Conservation (phyloP, 1,139 yeast genomes). For the Geotrichum histeridarum region DNA sequence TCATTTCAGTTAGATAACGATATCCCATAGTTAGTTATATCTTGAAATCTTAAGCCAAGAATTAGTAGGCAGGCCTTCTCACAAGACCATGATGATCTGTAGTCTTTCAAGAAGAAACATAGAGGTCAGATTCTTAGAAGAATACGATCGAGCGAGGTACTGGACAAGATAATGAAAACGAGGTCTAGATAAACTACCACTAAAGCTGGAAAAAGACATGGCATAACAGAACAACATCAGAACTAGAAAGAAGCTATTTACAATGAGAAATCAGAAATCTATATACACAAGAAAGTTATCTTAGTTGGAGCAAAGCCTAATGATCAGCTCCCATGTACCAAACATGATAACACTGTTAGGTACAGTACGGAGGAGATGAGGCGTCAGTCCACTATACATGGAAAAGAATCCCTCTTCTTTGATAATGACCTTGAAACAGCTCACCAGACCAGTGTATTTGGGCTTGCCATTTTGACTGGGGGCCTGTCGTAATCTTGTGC, state of each 20-base stretch:
- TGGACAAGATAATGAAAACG: no score
- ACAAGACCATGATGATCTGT: no score
- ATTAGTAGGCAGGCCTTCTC: no score
- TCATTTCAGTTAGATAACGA: no score
- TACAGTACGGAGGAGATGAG: constrained; percentile 92
- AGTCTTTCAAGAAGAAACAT: no score
- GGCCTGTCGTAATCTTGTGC: constrained; percentile 94
- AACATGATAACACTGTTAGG: constrained; percentile 98
- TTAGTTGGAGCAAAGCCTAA: constrained; percentile 42
- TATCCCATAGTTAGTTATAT: no score
- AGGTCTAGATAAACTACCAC: no score
- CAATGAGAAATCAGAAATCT: neutral
- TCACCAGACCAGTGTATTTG: constrained; percentile 84
- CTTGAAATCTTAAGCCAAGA: no score
- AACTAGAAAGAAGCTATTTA: neutral
- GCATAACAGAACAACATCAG: neutral
- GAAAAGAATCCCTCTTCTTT: constrained; percentile 90
- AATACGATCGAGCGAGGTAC: no score
- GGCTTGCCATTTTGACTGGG: constrained; percentile 76
- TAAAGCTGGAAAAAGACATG: no score
- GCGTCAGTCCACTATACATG: constrained; percentile 96
- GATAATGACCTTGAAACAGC: constrained; percentile 74
- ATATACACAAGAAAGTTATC: neutral
- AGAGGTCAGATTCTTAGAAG: no score
- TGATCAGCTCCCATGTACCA: constrained; percentile 97